Percentiles rank a stretch among this genome's conserved stretches.
Conservation (phyloP, 176 grass and related monocot species). For the Aegilops longissima region DNA sequence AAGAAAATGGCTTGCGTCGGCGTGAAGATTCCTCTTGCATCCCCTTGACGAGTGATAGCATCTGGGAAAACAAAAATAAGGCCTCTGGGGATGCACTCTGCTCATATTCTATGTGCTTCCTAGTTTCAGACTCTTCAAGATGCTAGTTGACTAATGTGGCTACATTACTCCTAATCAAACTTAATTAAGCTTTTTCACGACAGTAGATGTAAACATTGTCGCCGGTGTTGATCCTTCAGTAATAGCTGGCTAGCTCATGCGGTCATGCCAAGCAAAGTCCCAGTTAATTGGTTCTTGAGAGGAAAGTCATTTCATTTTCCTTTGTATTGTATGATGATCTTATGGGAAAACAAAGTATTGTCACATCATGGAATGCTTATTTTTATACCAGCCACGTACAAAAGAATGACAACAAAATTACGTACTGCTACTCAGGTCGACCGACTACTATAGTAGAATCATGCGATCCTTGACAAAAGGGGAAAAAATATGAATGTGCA, state of each 20-base stretch:
- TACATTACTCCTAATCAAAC: neutral
- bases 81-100: constrained; percentile 17
- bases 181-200: neutral
- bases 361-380: constrained; percentile 36
- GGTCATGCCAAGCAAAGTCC: neutral
- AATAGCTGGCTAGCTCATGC: neutral
- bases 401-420: constrained; percentile 33
- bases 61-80: neutral
- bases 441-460: constrained; percentile 30
- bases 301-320: neutral
- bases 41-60: neutral
- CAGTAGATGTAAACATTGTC: neutral
- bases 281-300: neutral
- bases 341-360: neutral
- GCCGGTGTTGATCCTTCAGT: too few relatives aligned
- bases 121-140: constrained; percentile 14
- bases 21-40: constrained; percentile 14
- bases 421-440: constrained; percentile 3
- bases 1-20: constrained; percentile 30
- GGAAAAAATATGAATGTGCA: constrained; percentile 1
- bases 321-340: neutral
- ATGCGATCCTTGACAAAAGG: constrained; percentile 21
- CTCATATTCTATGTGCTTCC: constrained; percentile 11
- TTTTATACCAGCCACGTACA: constrained; percentile 51
- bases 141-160: constrained; percentile 24